Evolutionary conservation across 352 stramenopile species (phyloP).

Genomic region (Phytophthora agathidicida): DNA sequence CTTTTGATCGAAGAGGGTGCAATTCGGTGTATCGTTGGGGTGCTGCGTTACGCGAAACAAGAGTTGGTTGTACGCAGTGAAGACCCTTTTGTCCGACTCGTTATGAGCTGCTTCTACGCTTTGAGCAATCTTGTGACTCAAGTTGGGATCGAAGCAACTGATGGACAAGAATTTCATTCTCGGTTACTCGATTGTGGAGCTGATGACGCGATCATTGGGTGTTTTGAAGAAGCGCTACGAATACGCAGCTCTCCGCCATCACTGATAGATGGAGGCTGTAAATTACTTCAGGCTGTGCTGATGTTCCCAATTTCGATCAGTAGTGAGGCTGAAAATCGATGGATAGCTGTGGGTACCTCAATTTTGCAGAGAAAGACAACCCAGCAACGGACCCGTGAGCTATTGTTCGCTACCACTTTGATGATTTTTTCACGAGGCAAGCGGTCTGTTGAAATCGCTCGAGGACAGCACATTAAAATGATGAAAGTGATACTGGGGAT

Average conservation of each 20-base stretch:
- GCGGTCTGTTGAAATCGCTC: neutral
- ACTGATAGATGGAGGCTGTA: slow-evolving; percentile 21
- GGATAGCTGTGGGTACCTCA: slow-evolving; percentile 24
- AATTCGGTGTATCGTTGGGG: slow-evolving; percentile 21
- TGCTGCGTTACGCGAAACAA: slow-evolving; percentile 35
- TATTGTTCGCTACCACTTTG: slow-evolving; percentile 20
- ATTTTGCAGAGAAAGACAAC: slow-evolving; percentile 19
- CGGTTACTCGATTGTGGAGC: slow-evolving; percentile 17
- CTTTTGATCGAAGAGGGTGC: slow-evolving; percentile 19
- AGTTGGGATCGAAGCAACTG: slow-evolving; percentile 1
- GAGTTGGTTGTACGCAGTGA: slow-evolving; percentile 24
- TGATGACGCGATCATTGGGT: slow-evolving; percentile 27
- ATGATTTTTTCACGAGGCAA: slow-evolving; percentile 13
- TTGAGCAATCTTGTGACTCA: slow-evolving; percentile 9
- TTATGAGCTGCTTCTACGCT: slow-evolving; percentile 37
- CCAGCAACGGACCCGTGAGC: slow-evolving; percentile 7
- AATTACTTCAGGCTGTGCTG: slow-evolving; percentile 21
- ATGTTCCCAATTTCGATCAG: slow-evolving; percentile 4
- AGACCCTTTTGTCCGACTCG: slow-evolving; percentile 35
- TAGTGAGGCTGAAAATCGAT: slow-evolving; percentile 22
- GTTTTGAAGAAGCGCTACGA: slow-evolving; percentile 23
- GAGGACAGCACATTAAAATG: slow-evolving; percentile 21
- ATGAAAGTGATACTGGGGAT: slow-evolving; percentile 27
- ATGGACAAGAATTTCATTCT: slow-evolving; percentile 9
- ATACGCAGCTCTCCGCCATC: slow-evolving; percentile 5